Base-by-base conservation (phyloP, 805 yeast genomes). In the Groenewaldozyma salmanticensis region DNA sequence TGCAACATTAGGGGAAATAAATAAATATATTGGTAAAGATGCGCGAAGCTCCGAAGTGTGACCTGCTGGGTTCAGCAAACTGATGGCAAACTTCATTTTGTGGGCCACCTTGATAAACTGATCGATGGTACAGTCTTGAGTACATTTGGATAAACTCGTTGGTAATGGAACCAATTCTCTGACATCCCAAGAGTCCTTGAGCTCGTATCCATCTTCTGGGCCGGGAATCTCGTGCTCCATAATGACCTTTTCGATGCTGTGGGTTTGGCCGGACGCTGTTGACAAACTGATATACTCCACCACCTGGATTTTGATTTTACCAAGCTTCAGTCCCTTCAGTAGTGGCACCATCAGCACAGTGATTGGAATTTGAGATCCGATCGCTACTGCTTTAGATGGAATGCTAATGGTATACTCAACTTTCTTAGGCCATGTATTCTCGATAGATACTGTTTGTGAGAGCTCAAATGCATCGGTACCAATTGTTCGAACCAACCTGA, bases 361-460 rank as follows among this genome's bases (percentile, higher is more conserved):
- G 4, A 90, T 70, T 1, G 85, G 82, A 4, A 81, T 67, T 0
- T 75, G 64, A 0, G 95, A 78, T 1, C 98, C 98, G 33, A 92
- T 79, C 0, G 97, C 94, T 19, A 86, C 73, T 0, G 96, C 95
- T 53, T 84, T 80, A 20, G 85, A 70, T 0, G 97, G 96, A 4
- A 84, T 78, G 40, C 84, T 81, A 44, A 92, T 76, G 2, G 86
- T 74, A 59, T 90, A 90, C 54, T 90, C 96, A 24, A 90, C 85
- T 57, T 92, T 92, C 35, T 77, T 67, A 2, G 97, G 96, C 97
- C 97, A 90, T 1, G 88, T 79, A 58, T 90, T 90, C 55, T 87
- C 95, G 24, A 90, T 94, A 0, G 94, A 84, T 52, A 88, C 83
- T 0, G 97, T 85, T 59, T 90, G 96, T 0, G 94, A 72, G 19